Percentiles rank a stretch among this genome's conserved stretches.
Conservation (phyloP, 1,284 basidiomycete genomes). For the Irpex rosettiformis region DNA sequence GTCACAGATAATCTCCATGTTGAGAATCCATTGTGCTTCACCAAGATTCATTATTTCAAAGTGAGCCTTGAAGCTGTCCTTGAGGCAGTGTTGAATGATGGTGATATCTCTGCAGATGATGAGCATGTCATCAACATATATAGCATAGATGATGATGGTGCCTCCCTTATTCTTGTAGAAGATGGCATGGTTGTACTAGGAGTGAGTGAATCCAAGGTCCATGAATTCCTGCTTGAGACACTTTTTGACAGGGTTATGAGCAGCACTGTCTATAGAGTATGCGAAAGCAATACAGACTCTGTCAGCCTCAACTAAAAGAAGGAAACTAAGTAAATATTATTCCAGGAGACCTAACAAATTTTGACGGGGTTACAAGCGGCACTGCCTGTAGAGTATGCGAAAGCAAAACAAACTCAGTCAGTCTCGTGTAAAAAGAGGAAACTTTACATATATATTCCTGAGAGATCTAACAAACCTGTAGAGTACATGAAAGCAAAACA, state of each 20-base stretch:
- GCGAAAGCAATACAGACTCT: too few relatives aligned
- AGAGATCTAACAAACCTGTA: too few relatives aligned
- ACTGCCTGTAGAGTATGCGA: too few relatives aligned
- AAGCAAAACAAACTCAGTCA: too few relatives aligned
- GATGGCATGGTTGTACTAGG: constrained; percentile 12
- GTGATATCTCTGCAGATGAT: constrained; percentile 7
- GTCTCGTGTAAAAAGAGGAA: too few relatives aligned
- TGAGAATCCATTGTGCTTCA: constrained; percentile 29
- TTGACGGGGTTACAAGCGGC: too few relatives aligned
- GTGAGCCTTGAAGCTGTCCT: constrained; percentile 12
- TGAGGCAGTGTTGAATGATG: constrained; percentile 9
- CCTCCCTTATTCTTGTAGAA: constrained; percentile 11
- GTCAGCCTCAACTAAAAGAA: too few relatives aligned
- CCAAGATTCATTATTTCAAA: constrained; percentile 24
- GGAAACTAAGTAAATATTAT: too few relatives aligned
- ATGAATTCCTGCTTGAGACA: constrained; percentile 6
- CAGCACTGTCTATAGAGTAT: constrained; percentile 22
- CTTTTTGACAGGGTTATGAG: too few relatives aligned
- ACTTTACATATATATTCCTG: too few relatives aligned
- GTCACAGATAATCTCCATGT: constrained; percentile 33
- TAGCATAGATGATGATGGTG: constrained; percentile 13
- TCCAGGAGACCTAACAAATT: too few relatives aligned
- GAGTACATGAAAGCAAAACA: too few relatives aligned
- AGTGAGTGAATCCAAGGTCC: constrained; percentile 9
- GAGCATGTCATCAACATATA: constrained; percentile 24